These are phyloP conservation scores for Heritiera fomes DNA, from an alignment of 345 rosid genomes.

Conservation along the genomic window DNA sequence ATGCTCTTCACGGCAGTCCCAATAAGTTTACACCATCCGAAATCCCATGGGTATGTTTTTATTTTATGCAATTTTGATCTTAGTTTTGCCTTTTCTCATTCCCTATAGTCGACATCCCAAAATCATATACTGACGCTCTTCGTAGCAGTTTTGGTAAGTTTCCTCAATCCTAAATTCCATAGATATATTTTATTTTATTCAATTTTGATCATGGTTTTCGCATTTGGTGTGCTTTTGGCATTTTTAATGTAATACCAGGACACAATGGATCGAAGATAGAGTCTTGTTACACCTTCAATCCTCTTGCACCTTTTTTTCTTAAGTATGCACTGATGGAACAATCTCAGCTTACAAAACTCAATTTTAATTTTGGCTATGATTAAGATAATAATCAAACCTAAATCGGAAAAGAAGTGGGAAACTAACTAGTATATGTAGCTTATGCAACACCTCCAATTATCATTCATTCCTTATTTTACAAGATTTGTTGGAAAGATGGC, in stretches of 20 bases:
- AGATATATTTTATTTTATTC: too few species aligned
- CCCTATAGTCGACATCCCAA: too few species aligned
- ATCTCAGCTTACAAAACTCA: background rate
- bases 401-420: background rate
- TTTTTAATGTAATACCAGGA: background rate
- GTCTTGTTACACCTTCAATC: background rate
- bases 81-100: too few species aligned
- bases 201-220: background rate
- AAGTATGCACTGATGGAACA: background rate
- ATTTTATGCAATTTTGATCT: too few species aligned
- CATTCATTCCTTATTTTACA: slow-evolving; percentile 37
- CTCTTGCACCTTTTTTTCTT: background rate
- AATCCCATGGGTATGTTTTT: too few species aligned
- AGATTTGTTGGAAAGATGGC: slow-evolving; percentile 88
- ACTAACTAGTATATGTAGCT: background rate
- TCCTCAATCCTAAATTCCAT: too few species aligned
- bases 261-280: background rate
- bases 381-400: background rate
- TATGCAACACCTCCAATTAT: background rate
- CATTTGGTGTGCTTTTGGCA: slow-evolving; percentile 1
- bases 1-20: too few species aligned
- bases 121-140: too few species aligned
- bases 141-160: too few species aligned
- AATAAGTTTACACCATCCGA: too few species aligned
- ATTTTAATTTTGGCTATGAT: background rate